A percentile compares a stretch with the other conserved stretches of the same genome.
Evolutionary conservation across 495 filamentous ascomycete species (phyloP).

Genomic region (Lepidopterella palustris): DNA sequence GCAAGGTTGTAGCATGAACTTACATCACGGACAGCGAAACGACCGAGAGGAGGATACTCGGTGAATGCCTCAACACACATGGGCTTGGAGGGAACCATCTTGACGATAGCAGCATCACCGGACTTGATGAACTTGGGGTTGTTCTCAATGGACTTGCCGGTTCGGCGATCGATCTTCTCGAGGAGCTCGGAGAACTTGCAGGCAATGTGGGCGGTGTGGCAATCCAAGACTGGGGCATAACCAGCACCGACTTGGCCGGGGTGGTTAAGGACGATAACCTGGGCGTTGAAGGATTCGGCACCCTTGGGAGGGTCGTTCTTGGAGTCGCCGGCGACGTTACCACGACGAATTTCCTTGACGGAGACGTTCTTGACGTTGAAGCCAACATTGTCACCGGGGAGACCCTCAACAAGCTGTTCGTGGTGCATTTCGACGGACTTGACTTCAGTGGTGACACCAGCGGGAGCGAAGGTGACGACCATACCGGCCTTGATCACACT

Average conservation of each 20-base stretch:
- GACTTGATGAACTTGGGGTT: slow-evolving; percentile 99
- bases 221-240: slow-evolving; percentile 97
- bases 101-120: slow-evolving; percentile 99
- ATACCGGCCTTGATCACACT: slow-evolving; percentile 93
- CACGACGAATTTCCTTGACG: slow-evolving; percentile 99
- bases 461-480: slow-evolving; percentile 93
- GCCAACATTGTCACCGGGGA: slow-evolving; percentile 98
- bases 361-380: slow-evolving; percentile 99
- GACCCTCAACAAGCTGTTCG: slow-evolving; percentile 95
- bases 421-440: slow-evolving; percentile 99
- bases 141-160: slow-evolving; percentile 91
- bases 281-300: slow-evolving; percentile 91
- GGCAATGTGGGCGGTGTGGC: slow-evolving; percentile 99
- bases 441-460: slow-evolving; percentile 99
- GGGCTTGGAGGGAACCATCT: slow-evolving; percentile 99
- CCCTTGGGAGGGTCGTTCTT: slow-evolving; percentile 97
- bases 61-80: slow-evolving; percentile 99
- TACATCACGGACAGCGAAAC: slow-evolving; percentile 89
- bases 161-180: slow-evolving; percentile 99
- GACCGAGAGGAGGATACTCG: slow-evolving; percentile 96
- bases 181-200: slow-evolving; percentile 99
- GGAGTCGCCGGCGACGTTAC: slow-evolving; percentile 98
- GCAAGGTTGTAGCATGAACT: slow-evolving; percentile 11
- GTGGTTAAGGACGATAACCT: slow-evolving; percentile 99
- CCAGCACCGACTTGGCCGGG: slow-evolving; percentile 98